Base-by-base conservation (phyloP, 495 filamentous ascomycete species). In the Cryomyces antarcticus region DNA sequence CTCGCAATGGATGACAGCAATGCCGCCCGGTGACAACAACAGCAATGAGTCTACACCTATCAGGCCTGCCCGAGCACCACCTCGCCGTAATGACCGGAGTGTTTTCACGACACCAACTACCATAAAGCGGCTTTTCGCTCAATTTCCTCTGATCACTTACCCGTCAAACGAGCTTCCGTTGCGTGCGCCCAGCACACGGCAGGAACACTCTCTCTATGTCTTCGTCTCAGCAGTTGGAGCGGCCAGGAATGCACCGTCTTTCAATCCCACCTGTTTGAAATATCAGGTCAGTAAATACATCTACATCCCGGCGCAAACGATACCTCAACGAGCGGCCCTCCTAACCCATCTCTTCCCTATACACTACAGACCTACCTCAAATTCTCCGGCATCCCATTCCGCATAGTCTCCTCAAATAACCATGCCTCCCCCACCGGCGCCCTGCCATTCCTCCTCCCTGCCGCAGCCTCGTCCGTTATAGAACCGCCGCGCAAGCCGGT, bases 231-330 rank as follows among this genome's bases (percentile, higher is more conserved):
- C 75, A 1, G 60, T 66, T 28, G 80, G 77, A 46, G 84, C 78
- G 17, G 54, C 58, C 28, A 50, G 53, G 30, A 79, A 77, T 9
- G 58, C 65, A 27, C 83, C 85, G 17, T 88, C 81, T 40, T 94
- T 82, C 64, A 95, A 96, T 61, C 89, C 89, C 4, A 73, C 72
- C 50, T 97, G 89, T 67, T 67, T 97, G 48, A 94, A 88, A 62
- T 95, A 85, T 86, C 89, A 95, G 79, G 88, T 86, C 53, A 39
- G 76, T 67, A 7, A 28, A 30, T 4, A 3, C 30, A 17, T 13
- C 24, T 3, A 9, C 33, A 9, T 36, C 9, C 12, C 12, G 12
- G 9, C 33, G 9, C 33, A 9, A 36, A 10, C 12, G 9, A 10
- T 13, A 10, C 33, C 33, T 13, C 12, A 13, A 36, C 9, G 12